These are phyloP conservation scores for Saccharomycopsis sp. DNA, from an alignment of 805 yeast genomes.

Conservation along the genomic window DNA sequence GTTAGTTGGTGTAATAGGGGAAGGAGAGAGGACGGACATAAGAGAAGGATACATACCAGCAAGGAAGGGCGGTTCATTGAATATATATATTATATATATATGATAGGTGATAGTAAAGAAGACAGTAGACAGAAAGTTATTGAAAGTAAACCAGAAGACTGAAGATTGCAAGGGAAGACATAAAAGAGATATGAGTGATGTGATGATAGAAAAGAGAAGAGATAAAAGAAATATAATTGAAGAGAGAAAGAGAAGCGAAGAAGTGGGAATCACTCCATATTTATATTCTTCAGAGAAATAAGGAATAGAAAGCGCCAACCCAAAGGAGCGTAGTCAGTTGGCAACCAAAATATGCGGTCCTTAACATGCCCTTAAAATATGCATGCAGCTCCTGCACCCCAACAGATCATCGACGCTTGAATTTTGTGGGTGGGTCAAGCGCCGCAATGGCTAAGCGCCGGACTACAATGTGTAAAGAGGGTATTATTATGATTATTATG, in stretches of 20 bases:
- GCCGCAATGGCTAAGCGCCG: background rate
- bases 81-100: no score
- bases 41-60: background rate
- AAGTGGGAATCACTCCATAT: background rate
- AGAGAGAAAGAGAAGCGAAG: background rate
- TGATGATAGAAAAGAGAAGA: background rate
- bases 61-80: background rate
- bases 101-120: no score
- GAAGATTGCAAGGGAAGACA: no score
- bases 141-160: background rate
- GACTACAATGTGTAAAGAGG: no score
- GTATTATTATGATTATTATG: conserved; percentile 1
- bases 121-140: background rate
- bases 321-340: no score
- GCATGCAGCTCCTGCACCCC: no score
- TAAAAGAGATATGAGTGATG: background rate
- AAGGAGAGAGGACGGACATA: background rate
- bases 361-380: no score
- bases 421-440: no score
- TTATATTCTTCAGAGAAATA: background rate
- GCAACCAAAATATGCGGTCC: no score
- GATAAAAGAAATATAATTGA: background rate
- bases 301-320: background rate
- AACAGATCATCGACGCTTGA: no score
- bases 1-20: background rate